Evolutionary conservation across 257 asterid genomes (phyloP), one percentile per base, ranked within the genome.

Genomic region (Henckelia pumila): DNA sequence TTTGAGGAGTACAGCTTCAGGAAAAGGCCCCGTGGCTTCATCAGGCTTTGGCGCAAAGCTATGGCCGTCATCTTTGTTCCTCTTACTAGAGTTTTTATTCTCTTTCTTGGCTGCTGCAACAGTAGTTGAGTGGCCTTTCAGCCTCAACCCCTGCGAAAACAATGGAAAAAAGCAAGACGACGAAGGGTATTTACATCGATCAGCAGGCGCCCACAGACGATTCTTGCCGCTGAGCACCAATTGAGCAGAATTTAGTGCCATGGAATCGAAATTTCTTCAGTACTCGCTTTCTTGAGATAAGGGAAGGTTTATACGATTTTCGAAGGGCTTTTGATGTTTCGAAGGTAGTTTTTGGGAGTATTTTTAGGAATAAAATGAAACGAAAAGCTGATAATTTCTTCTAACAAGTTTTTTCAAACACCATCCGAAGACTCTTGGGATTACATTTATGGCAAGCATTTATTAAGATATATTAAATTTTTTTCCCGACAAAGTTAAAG

Each of bases 11-110:
- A 89, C 82, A 28, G 90, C 85, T 87, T 91, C 98, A 7, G 98
- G 98, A 50, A 82, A 91, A 61, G 92, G 97, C 29, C 96, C 97
- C 8, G 82, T 91, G 35, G 90, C 82, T 81, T 91, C 98, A 78
- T 89, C 88, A n/a, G 94, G 92, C 78, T 79, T 81, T 17, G 89
- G 71, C 35, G 64, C 50, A 77, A 85, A 86, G 82, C 92, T 87
- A 58, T 87, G 95, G 17, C 56, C 73, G 24, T 84, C 95, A 55
- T 74, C 72, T 69, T 75, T 88, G 59, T 75, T 81, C 78, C 49
- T 79, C 68, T 70, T 78, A 50, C 59, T 68, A 14, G 3, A 26
- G 47, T 58, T 71, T 40, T 67, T 74, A 2, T 72, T 59, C 13
- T 83, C 86, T 72, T 71, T 83, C 80, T 77, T 84, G 52, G 85